These are phyloP conservation scores for Phlyctochytrium arcticum DNA, from an alignment of 192 early-diverging fungal genomes.

Conservation along the genomic window DNA sequence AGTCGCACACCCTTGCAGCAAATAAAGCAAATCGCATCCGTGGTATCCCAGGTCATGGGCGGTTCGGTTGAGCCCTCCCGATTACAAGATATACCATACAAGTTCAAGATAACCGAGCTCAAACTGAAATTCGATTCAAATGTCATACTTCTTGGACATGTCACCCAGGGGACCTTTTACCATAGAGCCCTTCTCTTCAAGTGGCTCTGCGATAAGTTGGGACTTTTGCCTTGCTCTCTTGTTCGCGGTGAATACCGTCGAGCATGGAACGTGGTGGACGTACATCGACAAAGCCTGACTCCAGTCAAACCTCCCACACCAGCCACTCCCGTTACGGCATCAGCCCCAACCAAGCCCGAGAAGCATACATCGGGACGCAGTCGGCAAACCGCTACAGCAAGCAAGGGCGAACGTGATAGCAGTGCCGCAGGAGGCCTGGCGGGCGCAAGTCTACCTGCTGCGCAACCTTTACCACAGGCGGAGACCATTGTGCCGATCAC, in stretches of 20 bases:
- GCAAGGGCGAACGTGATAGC: not conserved
- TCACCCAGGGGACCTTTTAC: conserved; percentile 50
- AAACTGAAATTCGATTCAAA: conserved; percentile 42
- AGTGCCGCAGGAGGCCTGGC: conserved; percentile 14
- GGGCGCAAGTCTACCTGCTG: not conserved
- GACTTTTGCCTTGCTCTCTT: conserved; percentile 36
- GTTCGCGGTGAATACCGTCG: conserved; percentile 50
- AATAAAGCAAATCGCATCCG: conserved; percentile 37
- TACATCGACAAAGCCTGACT: conserved; percentile 19
- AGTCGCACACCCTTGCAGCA: conserved; percentile 23
- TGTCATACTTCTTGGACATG: conserved; percentile 42
- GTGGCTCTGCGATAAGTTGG: conserved; percentile 44
- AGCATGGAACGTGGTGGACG: conserved; percentile 46
- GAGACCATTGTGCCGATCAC: conserved; percentile 10
- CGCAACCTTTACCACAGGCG: not conserved
- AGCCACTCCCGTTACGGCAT: not conserved
- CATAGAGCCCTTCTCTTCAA: conserved; percentile 58
- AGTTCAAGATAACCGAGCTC: conserved; percentile 52
- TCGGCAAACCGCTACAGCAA: conserved; percentile 1
- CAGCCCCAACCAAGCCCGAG: conserved; percentile 15
- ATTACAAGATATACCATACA: conserved; percentile 25
- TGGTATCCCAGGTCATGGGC: conserved; percentile 46
- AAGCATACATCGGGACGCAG: conserved; percentile 1
- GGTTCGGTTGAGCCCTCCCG: conserved; percentile 33
- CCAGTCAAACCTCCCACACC: conserved; percentile 7